A percentile compares a stretch with the other conserved stretches of the same genome.
phyloP scores from a whole-genome alignment of 257 asterid genomes.

The Paraleonurus japonicus region DNA sequence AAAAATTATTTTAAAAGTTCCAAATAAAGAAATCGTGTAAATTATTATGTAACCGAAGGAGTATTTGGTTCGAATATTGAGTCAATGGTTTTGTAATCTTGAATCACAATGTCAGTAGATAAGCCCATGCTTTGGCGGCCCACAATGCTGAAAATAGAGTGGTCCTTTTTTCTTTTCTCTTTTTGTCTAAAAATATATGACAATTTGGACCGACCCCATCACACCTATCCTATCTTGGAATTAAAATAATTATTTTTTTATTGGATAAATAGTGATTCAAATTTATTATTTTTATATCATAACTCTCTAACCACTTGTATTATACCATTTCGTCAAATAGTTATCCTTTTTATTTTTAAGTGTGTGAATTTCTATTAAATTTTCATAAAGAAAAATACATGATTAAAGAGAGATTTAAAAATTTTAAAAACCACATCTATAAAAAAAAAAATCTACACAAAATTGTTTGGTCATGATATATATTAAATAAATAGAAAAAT shows the following conservation, averaged over 20 bases:
- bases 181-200: neutral
- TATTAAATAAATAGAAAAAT: neutral
- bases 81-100: neutral
- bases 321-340: too few relatives aligned
- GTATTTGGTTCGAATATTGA: too few relatives aligned
- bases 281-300: too few relatives aligned
- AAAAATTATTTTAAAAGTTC: too few relatives aligned
- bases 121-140: conserved; percentile 20
- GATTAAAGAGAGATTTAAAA: neutral
- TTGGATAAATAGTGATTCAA: too few relatives aligned
- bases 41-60: too few relatives aligned
- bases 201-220: neutral
- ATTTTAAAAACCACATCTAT: too few relatives aligned
- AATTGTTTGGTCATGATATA: neutral
- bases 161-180: conserved; percentile 21
- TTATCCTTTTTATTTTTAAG: neutral
- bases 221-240: neutral
- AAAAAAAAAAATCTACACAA: neutral
- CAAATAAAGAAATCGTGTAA: too few relatives aligned
- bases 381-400: too few relatives aligned
- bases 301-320: too few relatives aligned
- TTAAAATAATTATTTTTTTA: too few relatives aligned
- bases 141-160: conserved; percentile 24
- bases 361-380: neutral
- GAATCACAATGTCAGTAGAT: neutral